These are phyloP conservation scores for Davidsoniella australis DNA, from an alignment of 2,329 filamentous ascomycete species.

Conservation along the genomic window DNA sequence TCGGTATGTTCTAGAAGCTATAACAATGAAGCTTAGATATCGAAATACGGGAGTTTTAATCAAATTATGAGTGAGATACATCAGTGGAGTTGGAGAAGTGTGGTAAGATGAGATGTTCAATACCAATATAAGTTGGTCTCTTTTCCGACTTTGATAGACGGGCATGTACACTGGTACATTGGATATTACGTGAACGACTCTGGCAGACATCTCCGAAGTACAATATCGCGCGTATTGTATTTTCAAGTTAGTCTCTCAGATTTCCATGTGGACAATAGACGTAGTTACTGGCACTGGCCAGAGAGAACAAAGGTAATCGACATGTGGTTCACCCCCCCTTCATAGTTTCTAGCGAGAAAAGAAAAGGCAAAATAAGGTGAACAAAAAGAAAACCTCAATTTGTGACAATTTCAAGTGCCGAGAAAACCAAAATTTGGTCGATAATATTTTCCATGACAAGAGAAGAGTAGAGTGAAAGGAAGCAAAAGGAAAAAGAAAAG, in stretches of 20 bases:
- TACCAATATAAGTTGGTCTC: too few relatives aligned
- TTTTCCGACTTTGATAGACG: too few relatives aligned
- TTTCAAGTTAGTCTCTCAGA: neutral
- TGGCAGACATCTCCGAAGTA: neutral
- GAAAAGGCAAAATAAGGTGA: neutral
- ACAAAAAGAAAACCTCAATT: neutral
- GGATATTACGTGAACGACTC: too few relatives aligned
- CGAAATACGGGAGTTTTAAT: too few relatives aligned
- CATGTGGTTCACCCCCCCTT: too few relatives aligned
- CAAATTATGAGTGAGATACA: too few relatives aligned
- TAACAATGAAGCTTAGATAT: too few relatives aligned
- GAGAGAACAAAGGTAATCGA: neutral
- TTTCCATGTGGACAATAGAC: neutral
- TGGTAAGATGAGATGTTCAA: too few relatives aligned
- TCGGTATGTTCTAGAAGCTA: slow-evolving; percentile 16
- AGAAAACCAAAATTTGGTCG: neutral
- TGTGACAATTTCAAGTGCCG: too few relatives aligned
- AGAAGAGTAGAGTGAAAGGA: neutral
- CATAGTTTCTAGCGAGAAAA: too few relatives aligned
- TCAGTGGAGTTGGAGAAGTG: too few relatives aligned
- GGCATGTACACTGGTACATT: too few relatives aligned
- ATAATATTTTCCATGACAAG: neutral
- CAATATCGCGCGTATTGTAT: neutral
- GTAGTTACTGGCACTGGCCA: neutral
- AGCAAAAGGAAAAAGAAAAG: neutral